Base-by-base conservation (phyloP, 1,284 basidiomycete species). In the Cryptococcus maquisensis region DNA sequence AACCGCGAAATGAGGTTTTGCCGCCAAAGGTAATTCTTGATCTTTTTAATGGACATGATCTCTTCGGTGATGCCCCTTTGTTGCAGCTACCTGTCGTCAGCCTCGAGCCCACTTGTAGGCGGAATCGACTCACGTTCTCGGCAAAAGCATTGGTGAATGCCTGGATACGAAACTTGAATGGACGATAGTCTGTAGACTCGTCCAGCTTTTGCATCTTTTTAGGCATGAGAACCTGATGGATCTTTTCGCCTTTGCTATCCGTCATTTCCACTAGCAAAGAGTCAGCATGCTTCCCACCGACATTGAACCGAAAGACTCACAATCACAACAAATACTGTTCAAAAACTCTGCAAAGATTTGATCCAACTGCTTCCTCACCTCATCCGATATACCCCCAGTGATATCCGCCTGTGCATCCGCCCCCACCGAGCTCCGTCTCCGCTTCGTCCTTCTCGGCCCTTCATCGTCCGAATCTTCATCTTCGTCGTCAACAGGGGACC, bases 151-250 rank as follows among this genome's bases (percentile, higher is more conserved):
- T 92, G 13, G 95, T 98, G 77, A 99, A 99, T 0, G 96, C 95
- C 73, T 95, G 91, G 66, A 99, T 98, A 52, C 96, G 86, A 79
- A 98, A 98, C 77, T 98, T 98, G 86, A 99, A 98, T 18, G 96
- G 95, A 26, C 95, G 84, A 77, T 95, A 99, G 77, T 98, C 95
- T 45, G 87, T 85, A 45, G 90, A 93, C 78, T 98, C 94, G 73
- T 95, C 93, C 52, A 97, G 79, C 47, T 90, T 85, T 65, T 91
- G 88, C 94, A 97, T 96, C 80, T 96, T 96, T 79, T 93, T 93
- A 1, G 94, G 89, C 96, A 98, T 98, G 64, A 98, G 81, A 40
- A 93, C 93, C 78, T 99, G 96, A 74, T 99, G 96, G 53, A 99
- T 91, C 46, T 89, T 86, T 74, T 99, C 95, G 54, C 96, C 96